Evolutionary conservation across 768 basidiomycete genomes (phyloP), one percentile per base, ranked within the genome.

Genomic region (Collybia nuda): DNA sequence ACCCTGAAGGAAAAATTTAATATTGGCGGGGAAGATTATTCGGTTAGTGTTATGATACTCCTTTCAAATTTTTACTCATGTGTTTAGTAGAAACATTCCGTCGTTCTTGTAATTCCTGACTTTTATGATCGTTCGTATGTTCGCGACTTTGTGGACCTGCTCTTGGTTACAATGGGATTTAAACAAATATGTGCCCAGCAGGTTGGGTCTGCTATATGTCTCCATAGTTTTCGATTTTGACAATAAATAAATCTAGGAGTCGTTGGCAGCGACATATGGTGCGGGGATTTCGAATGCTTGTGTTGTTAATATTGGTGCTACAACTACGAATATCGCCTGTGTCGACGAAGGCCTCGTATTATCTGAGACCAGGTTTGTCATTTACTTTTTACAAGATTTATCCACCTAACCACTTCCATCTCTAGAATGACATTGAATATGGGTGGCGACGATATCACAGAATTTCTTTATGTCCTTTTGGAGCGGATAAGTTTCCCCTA

Each of bases 271-370:
- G 3, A 93, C 93, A 0, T 98, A 95, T 63, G 95, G 95, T 18
- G 94, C 96, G 6, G 96, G 96, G 6, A 85, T 98, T 45, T 92
- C 92, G 0, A 89, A 85, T 59, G 97, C 95, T 9, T 98, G 97
- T 61, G 91, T 99, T 4, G 90, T 99, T 29, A 93, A 99, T 65
- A 86, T 98, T 44, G 97, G 97, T 2, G 90, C 96, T 11, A 78
- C 75, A 14, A 82, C 78, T 48, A 93, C 91, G 1, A 92, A 82
- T 52, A 82, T 99, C 37, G 85, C 94, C 0, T 98, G 95, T 62
- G 88, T 98, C 2, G 97, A 98, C 50, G 97, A 99, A 59, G 97
- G 97, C 2, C 63, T 94, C 44, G 81, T 99, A 18, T 71, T 94
- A 23, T 63, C 86, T 4, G 97, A 99, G 58, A 93, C 93, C 2